Percentiles rank a stretch among this genome's conserved stretches.
These are phyloP conservation scores for Tolypocladium guangdongense DNA, from an alignment of 2,329 filamentous ascomycete species.

Conservation along the genomic window DNA sequence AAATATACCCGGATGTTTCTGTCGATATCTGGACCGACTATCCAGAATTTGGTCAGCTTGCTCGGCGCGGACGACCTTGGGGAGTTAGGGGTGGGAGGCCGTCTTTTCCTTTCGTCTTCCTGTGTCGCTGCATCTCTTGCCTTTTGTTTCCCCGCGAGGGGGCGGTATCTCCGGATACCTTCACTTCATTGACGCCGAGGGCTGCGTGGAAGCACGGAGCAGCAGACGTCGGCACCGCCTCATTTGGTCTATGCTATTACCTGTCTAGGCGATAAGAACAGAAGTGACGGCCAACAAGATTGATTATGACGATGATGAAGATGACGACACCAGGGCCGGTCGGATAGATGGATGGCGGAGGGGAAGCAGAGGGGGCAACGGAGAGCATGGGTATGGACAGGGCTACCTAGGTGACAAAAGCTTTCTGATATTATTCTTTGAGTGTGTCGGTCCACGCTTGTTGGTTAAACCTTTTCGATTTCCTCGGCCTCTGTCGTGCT, in stretches of 20 bases:
- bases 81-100: background rate
- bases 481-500: conserved; percentile 19
- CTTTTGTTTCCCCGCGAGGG: background rate
- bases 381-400: background rate
- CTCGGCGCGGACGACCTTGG: background rate
- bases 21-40: conserved; percentile 7
- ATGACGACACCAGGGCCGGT: conserved; percentile 1
- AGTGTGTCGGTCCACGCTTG: background rate
- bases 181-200: conserved; percentile 1
- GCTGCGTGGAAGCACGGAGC: background rate
- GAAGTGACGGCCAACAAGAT: conserved; percentile 5
- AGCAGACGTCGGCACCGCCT: conserved; percentile 1
- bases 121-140: background rate
- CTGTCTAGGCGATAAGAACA: conserved; percentile 4
- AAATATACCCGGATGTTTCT: conserved; percentile 11
- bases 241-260: conserved; percentile 2
- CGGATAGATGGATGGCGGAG: background rate
- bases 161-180: background rate
- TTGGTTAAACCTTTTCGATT: conserved; percentile 12
- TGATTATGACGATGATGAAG: conserved; percentile 6
- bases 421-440: background rate
- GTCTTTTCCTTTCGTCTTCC: conserved; percentile 3
- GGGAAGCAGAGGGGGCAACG: background rate
- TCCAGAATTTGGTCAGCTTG: conserved; percentile 1
- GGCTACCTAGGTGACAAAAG: conserved; percentile 2